Evolutionary conservation across 768 basidiomycete species (phyloP).

Genomic region (Cubamyces sp.): DNA sequence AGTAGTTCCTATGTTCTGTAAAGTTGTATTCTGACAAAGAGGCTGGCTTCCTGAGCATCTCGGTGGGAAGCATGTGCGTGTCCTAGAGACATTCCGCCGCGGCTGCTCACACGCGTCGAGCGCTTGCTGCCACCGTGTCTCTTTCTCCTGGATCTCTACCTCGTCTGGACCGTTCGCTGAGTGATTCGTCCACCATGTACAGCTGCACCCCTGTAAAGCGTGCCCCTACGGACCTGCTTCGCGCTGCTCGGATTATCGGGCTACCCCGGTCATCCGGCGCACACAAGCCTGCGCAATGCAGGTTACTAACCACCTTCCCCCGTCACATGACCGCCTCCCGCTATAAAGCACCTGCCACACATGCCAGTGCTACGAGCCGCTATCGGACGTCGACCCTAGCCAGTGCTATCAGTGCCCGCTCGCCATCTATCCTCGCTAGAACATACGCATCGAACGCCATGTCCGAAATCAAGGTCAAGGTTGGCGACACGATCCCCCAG

Average conservation of each 20-base stretch:
- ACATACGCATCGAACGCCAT: constrained; percentile 22
- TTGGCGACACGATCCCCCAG: constrained; percentile 55
- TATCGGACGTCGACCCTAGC: constrained; percentile 7
- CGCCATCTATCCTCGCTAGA: constrained; percentile 1
- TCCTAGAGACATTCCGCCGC: no score
- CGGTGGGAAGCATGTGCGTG: no score
- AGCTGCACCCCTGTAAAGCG: background rate
- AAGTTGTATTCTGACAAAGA: background rate
- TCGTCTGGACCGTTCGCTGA: constrained; percentile 4
- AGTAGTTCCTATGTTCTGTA: background rate
- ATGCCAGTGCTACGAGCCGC: constrained; percentile 2
- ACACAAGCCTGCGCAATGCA: background rate
- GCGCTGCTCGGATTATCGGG: background rate
- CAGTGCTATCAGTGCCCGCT: background rate
- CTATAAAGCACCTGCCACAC: constrained; percentile 12
- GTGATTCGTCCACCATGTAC: background rate
- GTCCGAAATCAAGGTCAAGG: constrained; percentile 44
- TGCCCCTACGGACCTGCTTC: background rate
- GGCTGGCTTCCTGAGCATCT: background rate
- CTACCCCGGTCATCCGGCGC: background rate
- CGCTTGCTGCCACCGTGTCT: constrained; percentile 2
- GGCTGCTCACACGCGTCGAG: background rate
- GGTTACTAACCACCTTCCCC: constrained; percentile 21
- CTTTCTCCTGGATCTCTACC: constrained; percentile 3
- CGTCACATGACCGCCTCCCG: constrained; percentile 12